These are phyloP conservation scores for Cyclospora cayetanensis DNA, from an alignment of 169 alveolate genomes.

Conservation along the genomic window DNA sequence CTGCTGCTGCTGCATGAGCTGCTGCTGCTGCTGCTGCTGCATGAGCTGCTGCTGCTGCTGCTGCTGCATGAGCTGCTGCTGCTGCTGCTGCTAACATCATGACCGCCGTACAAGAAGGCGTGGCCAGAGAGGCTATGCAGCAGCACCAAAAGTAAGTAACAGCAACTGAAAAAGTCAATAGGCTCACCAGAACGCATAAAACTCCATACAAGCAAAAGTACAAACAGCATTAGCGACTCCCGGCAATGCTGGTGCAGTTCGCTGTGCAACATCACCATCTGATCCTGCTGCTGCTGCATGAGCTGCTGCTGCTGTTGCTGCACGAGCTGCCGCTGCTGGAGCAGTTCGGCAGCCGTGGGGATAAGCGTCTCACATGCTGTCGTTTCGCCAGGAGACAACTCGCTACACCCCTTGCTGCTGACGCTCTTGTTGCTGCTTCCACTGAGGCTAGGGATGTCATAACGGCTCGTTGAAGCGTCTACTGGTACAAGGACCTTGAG, in stretches of 20 bases:
- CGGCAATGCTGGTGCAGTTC: background rate
- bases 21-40: conserved; percentile 38
- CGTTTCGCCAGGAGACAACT: background rate
- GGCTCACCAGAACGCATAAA: background rate
- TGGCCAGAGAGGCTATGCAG: conserved; percentile 10
- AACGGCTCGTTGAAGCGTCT: background rate
- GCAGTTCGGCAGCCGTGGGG: background rate
- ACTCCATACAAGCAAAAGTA: background rate
- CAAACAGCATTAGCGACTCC: background rate
- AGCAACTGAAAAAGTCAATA: background rate
- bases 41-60: conserved; percentile 1
- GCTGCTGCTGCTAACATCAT: conserved; percentile 2
- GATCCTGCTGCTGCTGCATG: background rate
- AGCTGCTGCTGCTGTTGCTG: conserved; percentile 39
- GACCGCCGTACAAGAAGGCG: conserved; percentile 10
- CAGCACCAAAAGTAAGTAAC: conserved; percentile 16
- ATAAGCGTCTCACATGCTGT: background rate
- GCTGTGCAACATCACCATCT: background rate
- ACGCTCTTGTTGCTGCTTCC: background rate
- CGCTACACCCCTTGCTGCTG: background rate
- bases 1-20: background rate
- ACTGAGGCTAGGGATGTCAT: background rate
- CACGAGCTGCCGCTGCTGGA: background rate
- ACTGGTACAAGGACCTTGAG: background rate
- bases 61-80: conserved; percentile 6